phyloP scores from a whole-genome alignment of 306 rosid genomes.

The Cicer yamashitae region DNA sequence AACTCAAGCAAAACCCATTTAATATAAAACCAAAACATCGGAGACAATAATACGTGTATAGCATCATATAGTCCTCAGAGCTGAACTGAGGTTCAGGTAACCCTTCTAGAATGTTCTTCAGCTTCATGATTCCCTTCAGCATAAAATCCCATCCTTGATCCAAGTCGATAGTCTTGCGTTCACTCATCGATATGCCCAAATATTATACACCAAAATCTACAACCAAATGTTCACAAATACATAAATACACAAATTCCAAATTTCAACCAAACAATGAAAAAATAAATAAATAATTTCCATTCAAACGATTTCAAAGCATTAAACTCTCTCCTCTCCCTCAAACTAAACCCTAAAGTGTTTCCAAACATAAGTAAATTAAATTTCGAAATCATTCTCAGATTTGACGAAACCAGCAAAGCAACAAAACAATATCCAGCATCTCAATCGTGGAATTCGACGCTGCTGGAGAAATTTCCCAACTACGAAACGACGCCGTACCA shows the following conservation, averaged over 20 bases:
- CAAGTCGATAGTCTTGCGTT: conserved; percentile 60
- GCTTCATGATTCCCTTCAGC: conserved; percentile 63
- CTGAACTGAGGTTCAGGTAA: conserved; percentile 62
- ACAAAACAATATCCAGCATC: background rate
- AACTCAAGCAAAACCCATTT: background rate
- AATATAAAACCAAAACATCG: conserved; percentile 17
- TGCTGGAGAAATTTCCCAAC: background rate
- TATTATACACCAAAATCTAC: conserved; percentile 40
- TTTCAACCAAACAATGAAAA: conserved; percentile 13
- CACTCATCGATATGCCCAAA: conserved; percentile 50
- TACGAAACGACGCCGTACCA: background rate
- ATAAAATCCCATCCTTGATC: conserved; percentile 74
- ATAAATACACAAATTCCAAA: background rate
- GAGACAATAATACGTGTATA: conserved; percentile 55
- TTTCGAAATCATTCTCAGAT: conserved; percentile 24
- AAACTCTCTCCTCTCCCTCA: conserved; percentile 22
- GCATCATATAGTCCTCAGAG: conserved; percentile 65
- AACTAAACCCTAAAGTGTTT: conserved; percentile 37
- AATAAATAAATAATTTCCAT: background rate
- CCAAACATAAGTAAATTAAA: conserved; percentile 7
- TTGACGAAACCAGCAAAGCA: conserved; percentile 4
- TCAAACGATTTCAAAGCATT: background rate
- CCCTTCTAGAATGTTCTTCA: conserved; percentile 72
- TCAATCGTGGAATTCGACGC: background rate
- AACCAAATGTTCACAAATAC: conserved; percentile 24